Base-by-base conservation (phyloP, 2,329 filamentous ascomycete species). In the Penicillium occitanis region DNA sequence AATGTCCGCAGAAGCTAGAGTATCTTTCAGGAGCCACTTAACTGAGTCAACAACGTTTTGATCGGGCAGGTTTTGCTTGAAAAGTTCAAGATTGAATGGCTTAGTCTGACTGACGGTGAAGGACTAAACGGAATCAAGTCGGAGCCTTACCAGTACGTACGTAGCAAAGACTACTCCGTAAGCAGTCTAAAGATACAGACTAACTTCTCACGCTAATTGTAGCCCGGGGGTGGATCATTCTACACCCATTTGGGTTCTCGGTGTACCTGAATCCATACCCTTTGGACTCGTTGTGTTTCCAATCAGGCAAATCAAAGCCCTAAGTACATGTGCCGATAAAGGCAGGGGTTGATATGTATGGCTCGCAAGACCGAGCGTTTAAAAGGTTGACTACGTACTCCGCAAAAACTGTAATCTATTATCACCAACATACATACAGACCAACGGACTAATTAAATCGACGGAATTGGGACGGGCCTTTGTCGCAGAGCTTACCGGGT, bases 151-250 rank as follows among this genome's bases (percentile, higher is more conserved):
- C 28, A 53, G 13, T 58, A 40, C 53, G 17, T 33, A 22, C 53
- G 53, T 58, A 40, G 55, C 35, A 35, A 25, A 40, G 22, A 8
- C 55, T 22, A 40, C 33, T 35, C 33, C 33, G 33, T 33, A 35
- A 58, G 8, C 11, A 58, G 30, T 33, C 28, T n/a, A 58, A 58
- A 37, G 14, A 37, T 3, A 40, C 5, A 59, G 57, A 28, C 57
- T 59, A 59, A 30, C 40, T 59, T 44, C 17, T 17, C 30, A 44
- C 40, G 22, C 37, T 60, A 42, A 28, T n/a, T 46, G 37, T 46
- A 40, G 37, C 57, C 57, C n/a, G 57, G 57, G 57, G 57, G 57
- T 60, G 57, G 57, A 60, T 60, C 57, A 33, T 60, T 60, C 57
- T 60, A 60, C 61, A 25, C 61, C 61, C 10, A 22, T 63, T 63